A percentile compares a stretch with the other conserved stretches of the same genome.
Evolutionary conservation across 768 basidiomycete species (phyloP).

Genomic region (Asterophora parasitica): DNA sequence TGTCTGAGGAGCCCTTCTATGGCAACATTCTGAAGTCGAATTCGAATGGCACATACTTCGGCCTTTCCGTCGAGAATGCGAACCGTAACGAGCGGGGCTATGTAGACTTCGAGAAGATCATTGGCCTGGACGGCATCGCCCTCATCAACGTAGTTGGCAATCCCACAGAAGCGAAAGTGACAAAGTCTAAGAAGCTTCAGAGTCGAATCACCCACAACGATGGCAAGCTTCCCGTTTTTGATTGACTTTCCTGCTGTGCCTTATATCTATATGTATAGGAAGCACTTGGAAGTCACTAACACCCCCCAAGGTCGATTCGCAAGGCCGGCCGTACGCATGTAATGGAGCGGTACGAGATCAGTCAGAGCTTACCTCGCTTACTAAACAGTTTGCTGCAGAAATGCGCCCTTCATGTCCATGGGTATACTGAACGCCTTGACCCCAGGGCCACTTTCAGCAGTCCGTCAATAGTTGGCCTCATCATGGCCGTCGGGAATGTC

Average conservation of each 20-base stretch:
- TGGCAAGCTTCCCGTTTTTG: conserved; percentile 41
- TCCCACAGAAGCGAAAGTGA: conserved; percentile 64
- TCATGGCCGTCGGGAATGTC: conserved; percentile 97
- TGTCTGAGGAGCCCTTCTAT: conserved; percentile 80
- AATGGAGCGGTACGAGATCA: conserved; percentile 47
- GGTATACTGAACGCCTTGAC: conserved; percentile 91
- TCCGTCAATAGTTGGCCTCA: conserved; percentile 84
- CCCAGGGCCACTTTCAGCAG: conserved; percentile 91
- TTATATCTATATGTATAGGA: conserved; percentile 35
- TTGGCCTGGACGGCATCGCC: conserved; percentile 93
- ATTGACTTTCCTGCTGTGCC: neutral
- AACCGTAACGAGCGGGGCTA: conserved; percentile 87
- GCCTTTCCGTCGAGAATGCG: conserved; percentile 78
- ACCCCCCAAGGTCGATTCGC: conserved; percentile 74
- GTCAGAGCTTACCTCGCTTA: neutral
- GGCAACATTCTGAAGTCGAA: conserved; percentile 95
- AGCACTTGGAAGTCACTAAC: conserved; percentile 81
- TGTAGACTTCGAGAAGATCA: conserved; percentile 98
- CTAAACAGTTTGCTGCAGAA: conserved; percentile 38
- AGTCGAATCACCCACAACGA: conserved; percentile 95
- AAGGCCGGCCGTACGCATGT: conserved; percentile 69
- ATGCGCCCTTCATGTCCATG: conserved; percentile 89
- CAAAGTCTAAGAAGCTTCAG: conserved; percentile 71
- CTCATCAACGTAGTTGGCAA: conserved; percentile 89
- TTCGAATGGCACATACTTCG: conserved; percentile 97